Evolutionary conservation across 2,329 filamentous ascomycete species (phyloP), one percentile per base, ranked within the genome.

Genomic region (Penicillium sp.): DNA sequence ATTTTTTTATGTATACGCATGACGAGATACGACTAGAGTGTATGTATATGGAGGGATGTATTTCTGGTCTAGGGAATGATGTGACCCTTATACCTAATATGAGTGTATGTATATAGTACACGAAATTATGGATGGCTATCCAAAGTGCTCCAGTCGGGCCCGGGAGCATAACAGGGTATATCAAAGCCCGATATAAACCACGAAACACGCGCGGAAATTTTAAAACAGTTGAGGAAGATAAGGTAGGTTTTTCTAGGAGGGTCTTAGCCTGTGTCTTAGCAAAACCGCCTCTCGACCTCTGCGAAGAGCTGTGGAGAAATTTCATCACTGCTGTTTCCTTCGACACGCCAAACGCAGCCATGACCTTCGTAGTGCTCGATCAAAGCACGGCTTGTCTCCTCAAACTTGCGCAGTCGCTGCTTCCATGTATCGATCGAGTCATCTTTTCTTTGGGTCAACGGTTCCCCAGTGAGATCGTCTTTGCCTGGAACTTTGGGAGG

Each of bases 401-500:
- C 87, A 69, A 98, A 99, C 70, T 91, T 91, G 69, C 84, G 82
- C 68, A 96, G 85, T 53, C 95, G 85, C 49, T 87, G 82, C 66
- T 88, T 88, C 85, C 96, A 99, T 16, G 93, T 90, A 49, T 91
- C 88, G 65, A 95, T 89, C 56, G 87, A 89, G 72, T 99, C 95
- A 70, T 99, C 95, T 8, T 88, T 81, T 54, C 95, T 83, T 72
- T 96, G 89, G 5, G 89, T 88, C 60, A 99, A 81, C 23, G 83
- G 80, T 72, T 99, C 95, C 16, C 95, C 95, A 0, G 95, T 99
- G 48, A 97, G 72, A 73, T 99, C 95, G 75, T 99, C 95, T 64
- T 82, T 85, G 26, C 95, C 93, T 0, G 86, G 77, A 1, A 93
- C 86, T 64, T 88, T 89, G 1, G 95, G 95, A 8, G 90, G 84